These are phyloP conservation scores for Grammothele lineata DNA, from an alignment of 768 basidiomycete species.

Conservation along the genomic window DNA sequence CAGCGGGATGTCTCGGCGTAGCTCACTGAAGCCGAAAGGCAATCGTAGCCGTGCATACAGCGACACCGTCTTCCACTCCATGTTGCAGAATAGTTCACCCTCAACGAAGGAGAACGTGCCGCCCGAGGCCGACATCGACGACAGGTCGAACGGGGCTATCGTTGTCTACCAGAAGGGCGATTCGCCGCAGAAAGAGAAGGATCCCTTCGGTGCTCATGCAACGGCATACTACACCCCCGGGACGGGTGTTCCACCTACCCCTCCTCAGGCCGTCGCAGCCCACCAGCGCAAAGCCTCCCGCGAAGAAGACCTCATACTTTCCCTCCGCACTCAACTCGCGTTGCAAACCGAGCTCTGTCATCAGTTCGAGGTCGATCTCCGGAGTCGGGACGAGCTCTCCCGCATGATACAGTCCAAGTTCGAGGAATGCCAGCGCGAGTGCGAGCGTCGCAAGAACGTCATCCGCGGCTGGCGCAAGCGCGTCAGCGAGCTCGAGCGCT, in stretches of 20 bases:
- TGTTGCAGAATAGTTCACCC: slow-evolving; percentile 35
- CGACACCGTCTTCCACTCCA: slow-evolving; percentile 60
- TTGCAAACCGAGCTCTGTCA: slow-evolving; percentile 70
- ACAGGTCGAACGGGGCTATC: slow-evolving; percentile 46
- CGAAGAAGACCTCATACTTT: slow-evolving; percentile 68
- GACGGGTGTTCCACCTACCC: slow-evolving; percentile 65
- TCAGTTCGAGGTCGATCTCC: slow-evolving; percentile 74
- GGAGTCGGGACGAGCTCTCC: slow-evolving; percentile 70
- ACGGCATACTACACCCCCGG: slow-evolving; percentile 77
- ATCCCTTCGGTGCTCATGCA: slow-evolving; percentile 71
- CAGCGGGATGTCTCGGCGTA: slow-evolving; percentile 12
- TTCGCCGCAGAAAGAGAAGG: slow-evolving; percentile 42
- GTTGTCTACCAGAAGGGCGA: slow-evolving; percentile 35
- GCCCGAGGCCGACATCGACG: slow-evolving; percentile 65
- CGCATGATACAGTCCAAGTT: slow-evolving; percentile 54
- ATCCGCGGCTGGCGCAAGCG: slow-evolving; percentile 72
- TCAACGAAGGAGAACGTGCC: slow-evolving; percentile 26
- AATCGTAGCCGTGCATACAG: slow-evolving; percentile 53
- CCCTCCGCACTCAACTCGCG: slow-evolving; percentile 69
- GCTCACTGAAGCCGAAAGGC: slow-evolving; percentile 18
- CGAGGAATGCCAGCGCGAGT: slow-evolving; percentile 55
- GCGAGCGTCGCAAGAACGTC: slow-evolving; percentile 49
- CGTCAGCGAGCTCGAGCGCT: slow-evolving; percentile 66
- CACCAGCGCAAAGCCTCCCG: slow-evolving; percentile 62
- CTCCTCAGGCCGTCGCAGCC: slow-evolving; percentile 25